These are phyloP conservation scores for Lojkania enalia DNA, from an alignment of 2,329 filamentous ascomycete species.

Conservation along the genomic window DNA sequence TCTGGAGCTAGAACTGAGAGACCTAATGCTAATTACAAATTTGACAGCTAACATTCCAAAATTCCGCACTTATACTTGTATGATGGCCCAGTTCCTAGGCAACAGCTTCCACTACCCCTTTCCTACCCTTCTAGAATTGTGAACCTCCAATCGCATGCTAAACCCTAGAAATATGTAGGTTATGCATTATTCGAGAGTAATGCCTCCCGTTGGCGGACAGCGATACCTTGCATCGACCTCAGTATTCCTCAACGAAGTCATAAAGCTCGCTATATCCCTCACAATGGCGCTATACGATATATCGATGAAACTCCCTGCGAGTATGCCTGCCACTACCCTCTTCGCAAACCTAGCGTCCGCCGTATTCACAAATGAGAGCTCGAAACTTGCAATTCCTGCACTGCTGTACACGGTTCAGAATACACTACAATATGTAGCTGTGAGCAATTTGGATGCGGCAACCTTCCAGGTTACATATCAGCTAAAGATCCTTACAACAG, in stretches of 20 bases:
- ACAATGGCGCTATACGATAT: constrained; percentile 88
- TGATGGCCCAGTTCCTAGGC: too few species aligned
- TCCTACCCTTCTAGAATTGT: constrained; percentile 6
- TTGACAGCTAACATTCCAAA: constrained; percentile 73
- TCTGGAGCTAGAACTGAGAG: neutral
- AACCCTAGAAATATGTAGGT: constrained; percentile 65
- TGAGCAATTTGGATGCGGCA: constrained; percentile 88
- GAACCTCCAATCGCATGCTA: constrained; percentile 8
- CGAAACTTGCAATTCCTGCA: constrained; percentile 91
- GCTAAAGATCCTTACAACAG: constrained; percentile 89
- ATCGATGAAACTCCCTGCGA: constrained; percentile 74
- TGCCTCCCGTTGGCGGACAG: constrained; percentile 81
- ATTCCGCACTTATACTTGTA: constrained; percentile 76
- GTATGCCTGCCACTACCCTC: constrained; percentile 77
- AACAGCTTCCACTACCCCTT: constrained; percentile 13
- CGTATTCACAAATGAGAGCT: constrained; percentile 87
- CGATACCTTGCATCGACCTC: constrained; percentile 93
- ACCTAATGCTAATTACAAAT: constrained; percentile 18
- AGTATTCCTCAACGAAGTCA: constrained; percentile 88
- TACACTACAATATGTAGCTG: constrained; percentile 87
- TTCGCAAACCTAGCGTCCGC: constrained; percentile 77
- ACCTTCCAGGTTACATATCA: constrained; percentile 95
- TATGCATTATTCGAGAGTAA: constrained; percentile 92
- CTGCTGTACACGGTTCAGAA: constrained; percentile 89
- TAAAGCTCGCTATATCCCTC: constrained; percentile 85